Evolutionary conservation across 331 rosid species (phyloP), one percentile per base, ranked within the genome.

Genomic region (Ulmus americana): DNA sequence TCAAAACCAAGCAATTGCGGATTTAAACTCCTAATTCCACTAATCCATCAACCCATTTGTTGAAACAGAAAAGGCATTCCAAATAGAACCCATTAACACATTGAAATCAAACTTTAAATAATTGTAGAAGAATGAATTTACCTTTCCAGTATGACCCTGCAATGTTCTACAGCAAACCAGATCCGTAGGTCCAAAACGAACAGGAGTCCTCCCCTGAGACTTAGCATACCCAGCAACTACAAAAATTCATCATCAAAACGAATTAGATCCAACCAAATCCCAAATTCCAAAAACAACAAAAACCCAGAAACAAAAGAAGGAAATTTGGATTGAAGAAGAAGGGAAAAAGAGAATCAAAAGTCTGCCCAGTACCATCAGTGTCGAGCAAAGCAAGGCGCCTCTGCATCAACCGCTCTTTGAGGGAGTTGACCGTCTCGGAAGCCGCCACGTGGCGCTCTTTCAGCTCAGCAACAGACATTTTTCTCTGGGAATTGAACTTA

Each of bases 141-240:
- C 97, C 95, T 83, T 92, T 59, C 95, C 90, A 0, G 90, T 71
- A 38, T 88, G 98, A 43, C 98, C 98, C 56, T 86, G 98, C 54
- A 92, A 78, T 10, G 91, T 92, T 81, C 96, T 85, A 64, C 96
- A 89, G 80, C 98, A 92, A 6, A 92, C 89, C 14, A 92, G 88
- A 88, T 92, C 98, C 71, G 95, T 83, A 6, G 98, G 87, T 60
- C 96, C 98, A 58, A 88, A 92, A 65, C 79, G 82, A 38, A 88
- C 84, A 8, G 90, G 84, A 49, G 80, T 68, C 84, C 79, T 82
- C 50, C 89, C 95, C 74, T 83, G 94, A 60, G 90, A 77, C 81
- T 64, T 83, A 6, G 89, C 82, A 76, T 81, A 86, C 0, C 77
- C 86, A 55, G 95, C 80, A 63, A 92, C 96, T 92, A 64, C 57